Base-by-base conservation (phyloP, 2,329 filamentous ascomycete genomes). In the Dothideomycetidae sp. region DNA sequence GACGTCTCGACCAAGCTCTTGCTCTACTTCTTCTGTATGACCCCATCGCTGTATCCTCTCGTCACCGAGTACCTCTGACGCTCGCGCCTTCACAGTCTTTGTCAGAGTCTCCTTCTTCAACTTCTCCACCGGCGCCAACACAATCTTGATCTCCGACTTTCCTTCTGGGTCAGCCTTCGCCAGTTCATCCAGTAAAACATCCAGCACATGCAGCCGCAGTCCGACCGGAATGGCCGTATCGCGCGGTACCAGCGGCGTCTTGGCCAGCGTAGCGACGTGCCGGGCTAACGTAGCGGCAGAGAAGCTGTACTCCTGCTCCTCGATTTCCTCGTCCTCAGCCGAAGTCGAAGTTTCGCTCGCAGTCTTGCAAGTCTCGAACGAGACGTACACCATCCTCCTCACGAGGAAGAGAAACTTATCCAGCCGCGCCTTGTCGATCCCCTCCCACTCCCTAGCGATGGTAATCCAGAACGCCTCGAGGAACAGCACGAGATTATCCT, bases 341-440 rank as follows among this genome's bases (percentile, higher is more conserved):
- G 5, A 10, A 17, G 9, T 17, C 5, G 71, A 54, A 45, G 61
- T 61, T 28, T 55, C 50, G 29, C 50, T 51, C 4, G 71, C 43
- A 3, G 51, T 13, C 10, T 43, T 46, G 16, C 46, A 38, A 7
- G 60, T 58, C 33, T 55, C 58, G 44, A 93, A 75, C 7, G 75
- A 74, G n/a, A 79, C 75, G 26, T 71, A 74, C 10, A 94, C 63
- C 48, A 84, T 82, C 46, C 81, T 73, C 36, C 90, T 71, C 41
- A 92, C 79, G 12, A 96, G 68, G 48, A 86, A 70, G 40, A 98
- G 63, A 53, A 92, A 96, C 65, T 98, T 98, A 61, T 98, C 85
- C 65, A 96, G 78, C 29, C 64, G 58, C 40, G 60, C 53, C 10
- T 57, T 58, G 48, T 71, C 68, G 39, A 71, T 69, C 3, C 57